A percentile compares a stretch with the other conserved stretches of the same genome.
These are phyloP conservation scores for Collybia mongolica DNA, from an alignment of 768 basidiomycete genomes.

Conservation along the genomic window DNA sequence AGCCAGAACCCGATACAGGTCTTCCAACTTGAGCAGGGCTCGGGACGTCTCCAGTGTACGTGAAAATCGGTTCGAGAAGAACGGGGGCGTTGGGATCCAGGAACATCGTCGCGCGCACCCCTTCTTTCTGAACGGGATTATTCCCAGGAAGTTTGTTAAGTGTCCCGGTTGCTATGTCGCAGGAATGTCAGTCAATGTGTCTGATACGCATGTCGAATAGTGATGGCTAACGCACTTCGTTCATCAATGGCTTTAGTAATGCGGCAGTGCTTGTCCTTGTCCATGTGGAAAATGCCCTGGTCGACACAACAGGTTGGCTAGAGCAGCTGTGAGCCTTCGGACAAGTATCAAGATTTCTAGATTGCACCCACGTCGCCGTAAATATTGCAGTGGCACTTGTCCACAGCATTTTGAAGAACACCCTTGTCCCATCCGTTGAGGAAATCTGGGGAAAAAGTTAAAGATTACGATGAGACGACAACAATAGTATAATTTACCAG, in stretches of 20 bases:
- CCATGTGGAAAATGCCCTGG: conserved; percentile 42
- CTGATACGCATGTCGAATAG: background rate
- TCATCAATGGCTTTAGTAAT: conserved; percentile 50
- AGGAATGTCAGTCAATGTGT: conserved; percentile 2
- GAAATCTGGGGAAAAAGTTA: conserved; percentile 35
- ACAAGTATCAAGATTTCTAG: conserved; percentile 4
- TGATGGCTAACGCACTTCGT: conserved; percentile 30
- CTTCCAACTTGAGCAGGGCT: conserved; percentile 35
- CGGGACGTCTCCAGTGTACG: conserved; percentile 36
- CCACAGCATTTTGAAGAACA: conserved; percentile 53
- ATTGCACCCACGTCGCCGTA: conserved; percentile 39
- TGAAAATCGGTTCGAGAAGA: conserved; percentile 42
- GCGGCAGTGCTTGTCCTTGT: conserved; percentile 37
- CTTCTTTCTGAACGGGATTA: conserved; percentile 46
- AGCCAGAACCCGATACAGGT: conserved; percentile 11
- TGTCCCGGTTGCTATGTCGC: conserved; percentile 41
- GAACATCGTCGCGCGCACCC: conserved; percentile 29
- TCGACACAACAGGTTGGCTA: conserved; percentile 44
- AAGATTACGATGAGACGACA: background rate
- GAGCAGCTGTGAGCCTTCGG: background rate
- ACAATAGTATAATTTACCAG: conserved; percentile 33
- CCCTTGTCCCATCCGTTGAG: conserved; percentile 61
- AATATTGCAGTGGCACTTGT: conserved; percentile 47
- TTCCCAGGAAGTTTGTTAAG: conserved; percentile 49
- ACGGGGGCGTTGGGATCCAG: conserved; percentile 34